Base-by-base conservation (phyloP, 1,284 basidiomycete genomes). In the Ceratobasidium sp. region DNA sequence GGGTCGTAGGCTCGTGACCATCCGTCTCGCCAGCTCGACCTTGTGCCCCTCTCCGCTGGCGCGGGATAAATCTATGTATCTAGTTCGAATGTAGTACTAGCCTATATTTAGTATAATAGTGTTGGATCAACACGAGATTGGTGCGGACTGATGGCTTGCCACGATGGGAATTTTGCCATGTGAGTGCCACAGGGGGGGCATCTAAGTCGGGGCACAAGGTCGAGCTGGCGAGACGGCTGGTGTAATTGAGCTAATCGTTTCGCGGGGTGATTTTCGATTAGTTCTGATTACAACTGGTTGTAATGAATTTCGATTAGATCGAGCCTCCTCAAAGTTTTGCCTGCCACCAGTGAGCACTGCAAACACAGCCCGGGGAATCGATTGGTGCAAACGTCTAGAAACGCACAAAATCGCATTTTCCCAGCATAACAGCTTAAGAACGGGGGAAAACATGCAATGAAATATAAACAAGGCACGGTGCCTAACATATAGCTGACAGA, bases 1-100 rank as follows among this genome's bases (percentile, higher is more conserved):
- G n/a, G n/a, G n/a, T n/a, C n/a, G n/a, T 56, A 56, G 53, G 53
- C 53, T 56, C 53, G 53, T 56, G 53, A 56, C 53, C 53, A 56
- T 13, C 53, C 53, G 31, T 56, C 53, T 56, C 27, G 53, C 31
- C 24, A 56, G 53, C 53, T 56, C 27, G 31, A 34, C 53, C 53
- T 49, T 7, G 48, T 49, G 48, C n/a, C 48, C 48, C 19, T 46
- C 8, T 56, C 53, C 31, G 53, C 24, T 56, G 24, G 24, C 31
- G 53, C 53, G 53, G 27, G 13, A 31, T 34, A 9, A 11, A 54
- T 27, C 9, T 8, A 7, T 24, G 51, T 54, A 31, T 2, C 6
- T 31, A 54, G 7, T 24, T 19, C 27, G 22, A 54, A 31, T 54
- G 29, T n/a, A n/a, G n/a, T n/a, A n/a, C n/a, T n/a, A n/a, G n/a